Evolutionary conservation across 768 basidiomycete genomes (phyloP), one percentile per base, ranked within the genome.

Genomic region (Xerocomellus intermedius): DNA sequence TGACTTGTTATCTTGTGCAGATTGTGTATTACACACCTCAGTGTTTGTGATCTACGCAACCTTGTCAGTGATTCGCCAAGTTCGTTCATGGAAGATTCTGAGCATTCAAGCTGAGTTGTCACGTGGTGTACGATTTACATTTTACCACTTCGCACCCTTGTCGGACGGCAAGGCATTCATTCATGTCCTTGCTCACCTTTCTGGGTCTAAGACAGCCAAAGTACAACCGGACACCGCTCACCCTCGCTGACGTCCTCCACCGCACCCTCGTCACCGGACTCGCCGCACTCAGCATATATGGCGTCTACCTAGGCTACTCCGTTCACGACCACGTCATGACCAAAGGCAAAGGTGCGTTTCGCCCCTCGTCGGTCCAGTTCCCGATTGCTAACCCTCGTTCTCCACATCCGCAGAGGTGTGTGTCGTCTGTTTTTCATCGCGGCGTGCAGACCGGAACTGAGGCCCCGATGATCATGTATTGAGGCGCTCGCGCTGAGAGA

Each of bases 191-290:
- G 43, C 57, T 69, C 57, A 54, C 60, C 12, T 70, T 69, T 44
- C 54, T 69, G 33, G 69, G 68, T 37, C 39, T 66, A 38, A 61
- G 59, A 19, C 66, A 61, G 26, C 47, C 59, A 48, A 68, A 50
- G 49, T 60, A 58, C 50, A 65, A 48, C 28, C 60, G 71, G 36
- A 42, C 55, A 14, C 57, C 63, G 1, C 58, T 71, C 32, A 63
- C 70, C 12, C 58, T 71, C 37, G 42, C 64, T 16, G 70, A 71
- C 32, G 17, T 68, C 44, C 59, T 71, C 24, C 70, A 71, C 47
- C 68, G 70, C 7, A 67, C 68, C 26, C 16, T 73, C 36, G 68
- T 71, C 52, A 59, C 57, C 7, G 68, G 70, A 39, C 70, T 71
- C 22, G 59, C 64, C 16, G 59, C 41, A 22, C 60, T 71, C 43